Base-by-base conservation (phyloP, 179 eudicot genomes). In the Nepenthes alata region DNA sequence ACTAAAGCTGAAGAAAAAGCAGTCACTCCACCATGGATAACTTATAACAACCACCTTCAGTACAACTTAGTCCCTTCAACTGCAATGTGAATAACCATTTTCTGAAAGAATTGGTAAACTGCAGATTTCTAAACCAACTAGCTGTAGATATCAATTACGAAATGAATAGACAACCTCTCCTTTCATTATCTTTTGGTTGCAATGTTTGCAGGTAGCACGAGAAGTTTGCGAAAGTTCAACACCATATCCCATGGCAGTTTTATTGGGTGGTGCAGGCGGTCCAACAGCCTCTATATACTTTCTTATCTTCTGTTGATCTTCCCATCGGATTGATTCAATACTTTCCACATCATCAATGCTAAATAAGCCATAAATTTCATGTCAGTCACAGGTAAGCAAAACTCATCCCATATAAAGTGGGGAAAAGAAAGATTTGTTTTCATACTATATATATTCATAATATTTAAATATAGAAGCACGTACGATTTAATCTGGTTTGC, bases 401-500 rank as follows among this genome's bases (percentile, higher is more conserved):
- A 66, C 15, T 57, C 37, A 37, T 25, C 25, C 25, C 25, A 25
- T 25, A 25, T 25, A 25, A 25, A 25, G 25, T 25, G 25, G 25
- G 25, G 1, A 49, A 13, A 15, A 52, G 55, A 52, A 52, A 2
- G 11, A 10, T 11, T 5, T 14, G 6, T 52, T 11, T 11, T 52
- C 15, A n/a, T 11, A 14, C 6, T 11, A 52, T 11, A 5, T n/a
- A 52, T 52, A 4, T 52, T 14, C 55, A 52, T 25, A 52, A 12
- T 7, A 4, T 4, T 4, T 41, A 41, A 14, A n/a, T 1, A 56
- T 12, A 55, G 6, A 1, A 66, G 69, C 55, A 73, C 93, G 13
- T 84, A 95, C 99, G 67, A 71, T 75, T 84, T 91, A 48, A 95
- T 91, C 83, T 86, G 97, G n/a, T 88, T 86, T 35, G 85, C 73